phyloP scores from a whole-genome alignment of 257 asterid species.

The Solanum pennellii region DNA sequence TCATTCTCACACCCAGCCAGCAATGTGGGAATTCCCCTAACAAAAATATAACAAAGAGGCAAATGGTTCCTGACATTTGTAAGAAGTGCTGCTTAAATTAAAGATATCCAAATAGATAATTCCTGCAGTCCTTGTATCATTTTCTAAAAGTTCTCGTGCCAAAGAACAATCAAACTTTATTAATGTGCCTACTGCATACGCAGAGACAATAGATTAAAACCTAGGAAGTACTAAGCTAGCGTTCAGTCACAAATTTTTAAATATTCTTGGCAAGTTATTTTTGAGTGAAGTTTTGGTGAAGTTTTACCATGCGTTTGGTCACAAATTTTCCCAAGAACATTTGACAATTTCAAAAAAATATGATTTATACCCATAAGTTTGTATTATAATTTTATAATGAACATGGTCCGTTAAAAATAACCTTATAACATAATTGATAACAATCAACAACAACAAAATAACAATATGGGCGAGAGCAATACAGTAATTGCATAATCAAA shows the following conservation, averaged over 20 bases:
- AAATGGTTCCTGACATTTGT: not conserved
- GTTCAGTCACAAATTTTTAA: not conserved
- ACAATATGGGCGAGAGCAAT: not conserved
- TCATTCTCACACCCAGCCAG: not conserved
- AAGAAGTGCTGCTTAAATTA: not conserved
- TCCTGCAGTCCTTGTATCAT: not conserved
- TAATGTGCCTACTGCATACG: not conserved
- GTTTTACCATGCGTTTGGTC: not conserved
- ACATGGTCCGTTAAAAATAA: not conserved
- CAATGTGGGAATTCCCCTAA: not conserved
- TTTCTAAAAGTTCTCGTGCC: not conserved
- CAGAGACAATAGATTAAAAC: not conserved
- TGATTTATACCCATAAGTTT: not conserved
- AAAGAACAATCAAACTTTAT: not conserved
- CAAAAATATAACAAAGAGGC: not conserved
- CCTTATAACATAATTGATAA: not conserved
- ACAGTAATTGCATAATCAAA: not conserved
- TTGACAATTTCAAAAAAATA: not conserved
- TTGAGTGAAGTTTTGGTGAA: not conserved
- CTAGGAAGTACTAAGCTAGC: not conserved
- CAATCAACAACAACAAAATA: not conserved
- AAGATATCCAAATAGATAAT: not conserved
- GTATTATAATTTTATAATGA: not conserved
- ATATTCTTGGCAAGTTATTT: not conserved
- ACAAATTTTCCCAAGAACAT: not conserved